These are phyloP conservation scores for Astragalus membranaceus DNA, from an alignment of 306 rosid species.

Conservation along the genomic window DNA sequence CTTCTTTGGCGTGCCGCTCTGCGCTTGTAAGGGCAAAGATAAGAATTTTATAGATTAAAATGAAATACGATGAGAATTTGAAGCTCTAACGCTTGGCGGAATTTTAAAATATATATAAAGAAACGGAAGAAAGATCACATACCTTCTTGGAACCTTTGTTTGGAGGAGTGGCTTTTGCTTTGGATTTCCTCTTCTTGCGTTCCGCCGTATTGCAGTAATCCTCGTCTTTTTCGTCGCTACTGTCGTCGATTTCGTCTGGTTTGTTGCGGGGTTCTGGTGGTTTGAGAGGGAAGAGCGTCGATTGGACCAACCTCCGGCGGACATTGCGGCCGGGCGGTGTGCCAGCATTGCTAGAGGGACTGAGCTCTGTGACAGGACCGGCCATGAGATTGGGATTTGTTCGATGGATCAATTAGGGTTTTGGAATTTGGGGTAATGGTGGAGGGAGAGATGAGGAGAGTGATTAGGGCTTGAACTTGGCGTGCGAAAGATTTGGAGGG, in stretches of 20 bases:
- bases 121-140: neutral
- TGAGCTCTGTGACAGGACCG: constrained; percentile 6
- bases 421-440: neutral
- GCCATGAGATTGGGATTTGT: constrained; percentile 10
- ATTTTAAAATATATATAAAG: neutral
- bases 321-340: constrained; percentile 28
- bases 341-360: constrained; percentile 8
- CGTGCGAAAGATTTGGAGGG: constrained; percentile 21
- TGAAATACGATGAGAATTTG: neutral
- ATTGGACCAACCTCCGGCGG: constrained; percentile 55
- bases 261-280: constrained; percentile 27
- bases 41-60: neutral
- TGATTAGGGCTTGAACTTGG: neutral
- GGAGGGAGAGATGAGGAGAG: neutral
- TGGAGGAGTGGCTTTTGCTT: constrained; percentile 36
- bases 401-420: constrained; percentile 14
- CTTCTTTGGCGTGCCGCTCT: constrained; percentile 49
- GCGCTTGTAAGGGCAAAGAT: constrained; percentile 4
- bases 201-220: constrained; percentile 36
- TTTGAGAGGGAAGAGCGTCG: constrained; percentile 61
- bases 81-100: neutral
- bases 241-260: constrained; percentile 23
- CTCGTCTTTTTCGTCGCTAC: constrained; percentile 31
- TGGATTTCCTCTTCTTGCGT: constrained; percentile 41
- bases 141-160: constrained; percentile 51